phyloP scores from a whole-genome alignment of 129 eudicot genomes.

The Silybum marianum region DNA sequence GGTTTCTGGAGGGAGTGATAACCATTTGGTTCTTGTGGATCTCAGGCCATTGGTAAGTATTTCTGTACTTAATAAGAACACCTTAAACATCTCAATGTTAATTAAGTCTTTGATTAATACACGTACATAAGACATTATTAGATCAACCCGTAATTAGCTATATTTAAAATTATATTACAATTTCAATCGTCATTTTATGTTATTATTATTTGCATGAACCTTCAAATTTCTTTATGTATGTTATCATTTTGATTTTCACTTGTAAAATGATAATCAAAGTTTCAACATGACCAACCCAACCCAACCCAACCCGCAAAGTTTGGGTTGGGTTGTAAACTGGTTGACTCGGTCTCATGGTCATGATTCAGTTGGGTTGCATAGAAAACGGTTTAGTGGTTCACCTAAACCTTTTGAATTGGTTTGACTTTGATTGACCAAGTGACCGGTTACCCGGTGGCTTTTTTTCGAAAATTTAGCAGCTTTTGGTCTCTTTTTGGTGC shows the following conservation, averaged over 20 bases:
- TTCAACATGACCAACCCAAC: too few species aligned
- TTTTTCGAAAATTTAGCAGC: background rate
- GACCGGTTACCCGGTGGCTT: background rate
- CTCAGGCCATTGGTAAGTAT: slow-evolving; percentile 76
- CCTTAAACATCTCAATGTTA: background rate
- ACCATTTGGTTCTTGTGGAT: slow-evolving; percentile 95
- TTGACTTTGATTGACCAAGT: background rate
- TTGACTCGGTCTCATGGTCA: background rate
- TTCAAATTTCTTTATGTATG: too few species aligned
- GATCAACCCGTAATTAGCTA: too few species aligned
- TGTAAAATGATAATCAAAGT: too few species aligned
- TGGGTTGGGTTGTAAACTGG: too few species aligned
- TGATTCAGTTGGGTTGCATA: background rate
- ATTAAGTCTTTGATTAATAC: too few species aligned
- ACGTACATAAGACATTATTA: too few species aligned
- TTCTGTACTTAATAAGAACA: background rate
- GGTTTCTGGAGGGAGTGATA: slow-evolving; percentile 97
- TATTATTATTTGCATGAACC: too few species aligned
- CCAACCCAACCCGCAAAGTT: too few species aligned
- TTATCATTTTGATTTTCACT: too few species aligned
- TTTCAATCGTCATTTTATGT: too few species aligned
- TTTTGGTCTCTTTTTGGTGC: slow-evolving; percentile 6
- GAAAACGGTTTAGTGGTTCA: background rate
- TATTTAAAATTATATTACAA: too few species aligned
- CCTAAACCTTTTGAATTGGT: background rate